Conservation (phyloP, 345 rosid species). For the Cardamine occulta region DNA sequence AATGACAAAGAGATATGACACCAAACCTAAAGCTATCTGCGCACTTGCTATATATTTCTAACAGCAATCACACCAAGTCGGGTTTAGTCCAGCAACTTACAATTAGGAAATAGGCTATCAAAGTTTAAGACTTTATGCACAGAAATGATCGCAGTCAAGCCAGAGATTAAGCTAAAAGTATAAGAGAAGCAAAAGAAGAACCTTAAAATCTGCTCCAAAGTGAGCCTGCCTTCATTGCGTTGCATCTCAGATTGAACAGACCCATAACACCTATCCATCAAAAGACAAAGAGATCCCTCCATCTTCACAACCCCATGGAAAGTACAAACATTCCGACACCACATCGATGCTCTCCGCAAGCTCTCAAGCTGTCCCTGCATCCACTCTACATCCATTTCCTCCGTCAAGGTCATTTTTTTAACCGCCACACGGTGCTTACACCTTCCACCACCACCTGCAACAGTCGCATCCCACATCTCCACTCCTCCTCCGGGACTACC, state of each 20-base stretch:
- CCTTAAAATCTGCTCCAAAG: constrained; percentile 97
- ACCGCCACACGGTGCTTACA: constrained; percentile 74
- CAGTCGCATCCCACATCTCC: constrained; percentile 77
- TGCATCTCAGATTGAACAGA: constrained; percentile 91
- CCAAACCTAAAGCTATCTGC: constrained; percentile 11
- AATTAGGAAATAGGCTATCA: neutral
- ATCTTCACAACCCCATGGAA: constrained; percentile 83
- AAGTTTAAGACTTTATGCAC: constrained; percentile 21
- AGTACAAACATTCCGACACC: constrained; percentile 95
- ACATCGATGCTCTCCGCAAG: constrained; percentile 74
- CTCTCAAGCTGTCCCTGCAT: constrained; percentile 78
- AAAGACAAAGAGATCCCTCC: constrained; percentile 66
- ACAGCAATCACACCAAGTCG: constrained; percentile 6
- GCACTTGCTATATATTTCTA: neutral
- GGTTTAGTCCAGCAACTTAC: neutral
- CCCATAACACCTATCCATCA: constrained; percentile 83
- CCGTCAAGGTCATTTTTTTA: constrained; percentile 68
- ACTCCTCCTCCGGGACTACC: constrained; percentile 51
- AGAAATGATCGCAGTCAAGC: constrained; percentile 6
- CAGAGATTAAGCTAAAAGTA: neutral
- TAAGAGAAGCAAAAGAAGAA: constrained; percentile 33
- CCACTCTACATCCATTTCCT: constrained; percentile 82
- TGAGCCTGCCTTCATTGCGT: constrained; percentile 89
- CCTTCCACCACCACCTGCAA: constrained; percentile 55
- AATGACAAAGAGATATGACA: constrained; percentile 19